phyloP scores from a whole-genome alignment of 495 filamentous ascomycete genomes.

The Aspergillus sclerotioniger region DNA sequence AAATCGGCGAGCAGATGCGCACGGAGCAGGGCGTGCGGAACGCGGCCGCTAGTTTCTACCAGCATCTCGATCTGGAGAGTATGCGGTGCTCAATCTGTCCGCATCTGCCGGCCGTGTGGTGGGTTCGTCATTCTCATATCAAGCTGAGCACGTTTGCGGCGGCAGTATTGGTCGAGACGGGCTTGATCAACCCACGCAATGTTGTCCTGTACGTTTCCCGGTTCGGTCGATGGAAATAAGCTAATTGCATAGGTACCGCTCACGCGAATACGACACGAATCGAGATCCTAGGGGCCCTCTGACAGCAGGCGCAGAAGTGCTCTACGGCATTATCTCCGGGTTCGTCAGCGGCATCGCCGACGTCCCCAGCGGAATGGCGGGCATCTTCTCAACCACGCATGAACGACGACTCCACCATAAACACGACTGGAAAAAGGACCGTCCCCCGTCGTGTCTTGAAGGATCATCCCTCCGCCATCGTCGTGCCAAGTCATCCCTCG shows the following conservation, averaged over 20 bases:
- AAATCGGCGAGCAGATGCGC: constrained; percentile 58
- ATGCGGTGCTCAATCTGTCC: constrained; percentile 66
- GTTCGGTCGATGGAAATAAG: not conserved
- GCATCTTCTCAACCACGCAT: constrained; percentile 27
- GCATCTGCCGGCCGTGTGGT: constrained; percentile 66
- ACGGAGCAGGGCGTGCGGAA: constrained; percentile 60
- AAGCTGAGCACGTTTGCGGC: constrained; percentile 69
- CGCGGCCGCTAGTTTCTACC: constrained; percentile 68
- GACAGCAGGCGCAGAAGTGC: constrained; percentile 65
- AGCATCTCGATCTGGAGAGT: constrained; percentile 57
- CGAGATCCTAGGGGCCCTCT: constrained; percentile 72
- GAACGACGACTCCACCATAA: constrained; percentile 14
- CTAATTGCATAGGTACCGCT: constrained; percentile 51
- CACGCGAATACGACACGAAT: constrained; percentile 68
- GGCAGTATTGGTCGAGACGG: constrained; percentile 59
- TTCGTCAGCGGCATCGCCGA: constrained; percentile 82
- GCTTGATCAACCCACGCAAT: constrained; percentile 59
- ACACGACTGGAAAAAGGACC: not conserved
- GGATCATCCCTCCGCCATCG: not conserved
- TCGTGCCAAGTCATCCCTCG: not conserved
- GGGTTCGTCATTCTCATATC: constrained; percentile 59
- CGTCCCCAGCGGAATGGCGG: constrained; percentile 72
- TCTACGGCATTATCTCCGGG: constrained; percentile 70
- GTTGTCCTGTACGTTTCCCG: constrained; percentile 59
- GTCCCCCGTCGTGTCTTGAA: not conserved